Conservation (phyloP, 2,329 filamentous ascomycete species). For the Sporothrix brasiliensis region DNA sequence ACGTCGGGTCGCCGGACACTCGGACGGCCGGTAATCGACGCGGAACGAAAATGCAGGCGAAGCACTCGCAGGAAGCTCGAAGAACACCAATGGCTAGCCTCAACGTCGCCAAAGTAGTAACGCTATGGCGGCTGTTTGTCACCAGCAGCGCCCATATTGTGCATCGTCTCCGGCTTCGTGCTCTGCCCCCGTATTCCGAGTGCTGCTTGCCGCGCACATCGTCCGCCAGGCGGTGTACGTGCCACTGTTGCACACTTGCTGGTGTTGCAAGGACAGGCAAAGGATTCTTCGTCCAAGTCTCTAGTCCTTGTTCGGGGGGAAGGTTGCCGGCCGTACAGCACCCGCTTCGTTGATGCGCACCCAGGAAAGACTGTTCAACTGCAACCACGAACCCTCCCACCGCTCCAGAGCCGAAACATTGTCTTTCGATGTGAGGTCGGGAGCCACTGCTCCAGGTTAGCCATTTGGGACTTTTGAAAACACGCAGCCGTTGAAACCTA, state of each 20-base stretch:
- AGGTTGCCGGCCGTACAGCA: conserved; percentile 67
- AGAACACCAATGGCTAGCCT: neutral
- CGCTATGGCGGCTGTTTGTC: too few relatives aligned
- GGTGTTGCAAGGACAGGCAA: neutral
- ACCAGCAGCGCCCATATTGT: neutral
- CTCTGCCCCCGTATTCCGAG: neutral
- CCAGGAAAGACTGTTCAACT: conserved; percentile 75
- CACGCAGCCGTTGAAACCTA: conserved; percentile 41
- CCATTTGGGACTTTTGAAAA: conserved; percentile 29
- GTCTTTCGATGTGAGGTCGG: conserved; percentile 70
- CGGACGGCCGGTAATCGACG: neutral
- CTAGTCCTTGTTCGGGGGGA: conserved; percentile 64
- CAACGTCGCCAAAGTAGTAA: neutral
- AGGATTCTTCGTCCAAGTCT: neutral
- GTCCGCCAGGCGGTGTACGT: neutral
- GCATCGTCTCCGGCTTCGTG: too few relatives aligned
- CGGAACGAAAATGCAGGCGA: neutral
- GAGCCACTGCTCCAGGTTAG: conserved; percentile 58
- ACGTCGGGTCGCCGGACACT: neutral
- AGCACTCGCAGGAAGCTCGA: neutral
- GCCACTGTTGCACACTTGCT: neutral
- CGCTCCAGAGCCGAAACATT: conserved; percentile 66
- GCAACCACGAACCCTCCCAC: conserved; percentile 86
- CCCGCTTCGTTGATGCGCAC: conserved; percentile 71
- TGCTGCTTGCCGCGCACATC: neutral